These are phyloP conservation scores for Ogataea minuta DNA, from an alignment of 805 yeast species.

Conservation along the genomic window DNA sequence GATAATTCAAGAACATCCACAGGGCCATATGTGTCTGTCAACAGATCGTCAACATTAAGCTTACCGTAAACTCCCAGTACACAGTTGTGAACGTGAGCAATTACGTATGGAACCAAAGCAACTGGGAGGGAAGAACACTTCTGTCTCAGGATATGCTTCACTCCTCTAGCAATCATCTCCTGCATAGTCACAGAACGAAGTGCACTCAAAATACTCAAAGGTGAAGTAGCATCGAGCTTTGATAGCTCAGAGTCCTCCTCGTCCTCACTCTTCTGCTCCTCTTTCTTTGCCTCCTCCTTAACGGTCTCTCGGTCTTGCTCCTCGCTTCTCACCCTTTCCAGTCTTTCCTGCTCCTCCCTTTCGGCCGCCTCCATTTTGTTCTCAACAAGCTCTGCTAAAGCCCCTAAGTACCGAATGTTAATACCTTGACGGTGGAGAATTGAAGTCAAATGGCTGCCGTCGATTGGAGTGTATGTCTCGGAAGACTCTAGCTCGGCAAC, in stretches of 20 bases:
- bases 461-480: conserved; percentile 61
- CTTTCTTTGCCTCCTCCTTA: conserved; percentile 29
- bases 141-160: conserved; percentile 68
- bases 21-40: conserved; percentile 41
- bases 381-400: conserved; percentile 38
- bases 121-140: conserved; percentile 47
- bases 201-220: conserved; percentile 43
- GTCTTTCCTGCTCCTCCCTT: conserved; percentile 34
- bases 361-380: conserved; percentile 27
- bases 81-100: conserved; percentile 70
- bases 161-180: conserved; percentile 79
- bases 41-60: conserved; percentile 43
- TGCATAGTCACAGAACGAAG: conserved; percentile 47
- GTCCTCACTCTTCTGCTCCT: conserved; percentile 34
- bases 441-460: conserved; percentile 71
- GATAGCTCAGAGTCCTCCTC: conserved; percentile 29
- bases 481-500: conserved; percentile 54
- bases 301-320: conserved; percentile 27
- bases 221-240: conserved; percentile 44
- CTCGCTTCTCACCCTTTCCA: conserved; percentile 15
- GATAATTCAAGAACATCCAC: conserved; percentile 43
- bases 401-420: conserved; percentile 84
- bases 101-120: conserved; percentile 54
- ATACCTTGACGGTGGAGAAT: conserved; percentile 79
- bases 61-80: conserved; percentile 52